phyloP scores from a whole-genome alignment of 345 rosid genomes.

The Nephelium lappaceum region DNA sequence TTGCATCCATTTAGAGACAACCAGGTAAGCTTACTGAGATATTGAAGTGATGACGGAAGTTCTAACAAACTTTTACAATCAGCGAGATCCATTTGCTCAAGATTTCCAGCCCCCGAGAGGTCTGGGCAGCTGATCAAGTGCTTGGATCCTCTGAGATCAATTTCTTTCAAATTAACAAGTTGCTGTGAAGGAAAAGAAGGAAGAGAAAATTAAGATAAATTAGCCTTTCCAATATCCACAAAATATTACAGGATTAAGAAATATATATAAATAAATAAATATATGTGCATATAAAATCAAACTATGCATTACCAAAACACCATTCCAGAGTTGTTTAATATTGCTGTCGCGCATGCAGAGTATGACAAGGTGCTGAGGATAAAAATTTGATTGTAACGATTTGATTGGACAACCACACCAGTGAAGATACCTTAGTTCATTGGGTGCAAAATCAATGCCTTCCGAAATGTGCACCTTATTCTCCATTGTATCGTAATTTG shows the following conservation, averaged over 20 bases:
- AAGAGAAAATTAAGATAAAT: too few relatives aligned
- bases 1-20: conserved; percentile 14
- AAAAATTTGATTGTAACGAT: not conserved
- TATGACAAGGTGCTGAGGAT: not conserved
- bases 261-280: too few relatives aligned
- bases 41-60: conserved; percentile 10
- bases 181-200: not conserved
- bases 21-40: not conserved
- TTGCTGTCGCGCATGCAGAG: conserved; percentile 14
- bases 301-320: not conserved
- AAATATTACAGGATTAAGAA: too few relatives aligned
- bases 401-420: conserved; percentile 6
- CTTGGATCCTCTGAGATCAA: conserved; percentile 2
- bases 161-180: not conserved
- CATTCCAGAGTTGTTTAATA: not conserved
- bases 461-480: not conserved
- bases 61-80: conserved; percentile 2
- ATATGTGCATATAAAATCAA: too few relatives aligned
- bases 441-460: not conserved
- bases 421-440: conserved; percentile 16
- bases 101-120: conserved; percentile 6
- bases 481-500: not conserved
- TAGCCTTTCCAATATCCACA: too few relatives aligned
- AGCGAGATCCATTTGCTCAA: not conserved
- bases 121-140: not conserved